Evolutionary conservation across 2,329 filamentous ascomycete species (phyloP).

Genomic region (Ceratocystis smalleyi): DNA sequence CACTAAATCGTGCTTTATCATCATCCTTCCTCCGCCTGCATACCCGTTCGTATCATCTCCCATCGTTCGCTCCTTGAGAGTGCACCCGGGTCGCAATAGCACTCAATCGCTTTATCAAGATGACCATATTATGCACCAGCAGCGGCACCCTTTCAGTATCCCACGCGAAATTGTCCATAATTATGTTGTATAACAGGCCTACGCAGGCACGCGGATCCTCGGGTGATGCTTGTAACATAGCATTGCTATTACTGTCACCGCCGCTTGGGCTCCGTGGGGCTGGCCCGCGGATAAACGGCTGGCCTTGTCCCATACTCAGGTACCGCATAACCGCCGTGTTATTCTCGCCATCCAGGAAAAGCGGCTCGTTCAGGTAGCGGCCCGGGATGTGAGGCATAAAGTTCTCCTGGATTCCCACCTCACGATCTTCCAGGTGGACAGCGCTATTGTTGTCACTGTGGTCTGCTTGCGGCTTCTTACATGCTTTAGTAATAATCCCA

Average conservation of each 20-base stretch:
- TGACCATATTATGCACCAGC: constrained; percentile 51
- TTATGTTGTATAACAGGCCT: constrained; percentile 39
- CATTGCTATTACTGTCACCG: not conserved
- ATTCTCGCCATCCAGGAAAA: constrained; percentile 43
- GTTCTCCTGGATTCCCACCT: constrained; percentile 16
- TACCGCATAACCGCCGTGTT: constrained; percentile 40
- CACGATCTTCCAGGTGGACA: not conserved
- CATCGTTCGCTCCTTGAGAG: not conserved
- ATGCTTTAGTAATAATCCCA: constrained; percentile 37
- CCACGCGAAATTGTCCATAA: constrained; percentile 36
- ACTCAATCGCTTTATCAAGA: constrained; percentile 46
- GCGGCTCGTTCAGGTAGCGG: constrained; percentile 25
- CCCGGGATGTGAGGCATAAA: constrained; percentile 17
- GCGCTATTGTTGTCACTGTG: not conserved
- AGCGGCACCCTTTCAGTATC: constrained; percentile 35
- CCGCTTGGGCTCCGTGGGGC: not conserved
- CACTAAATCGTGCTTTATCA: not conserved
- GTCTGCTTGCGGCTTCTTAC: constrained; percentile 19
- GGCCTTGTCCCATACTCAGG: constrained; percentile 38
- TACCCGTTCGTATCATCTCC: not conserved
- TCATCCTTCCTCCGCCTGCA: not conserved
- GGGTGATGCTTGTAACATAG: constrained; percentile 28
- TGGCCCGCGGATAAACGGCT: constrained; percentile 32
- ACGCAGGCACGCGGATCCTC: constrained; percentile 44
- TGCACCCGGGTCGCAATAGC: constrained; percentile 28